Percentiles rank a stretch among this genome's conserved stretches.
Conservation (phyloP, 106 monocot species). For the Allium sativum region DNA sequence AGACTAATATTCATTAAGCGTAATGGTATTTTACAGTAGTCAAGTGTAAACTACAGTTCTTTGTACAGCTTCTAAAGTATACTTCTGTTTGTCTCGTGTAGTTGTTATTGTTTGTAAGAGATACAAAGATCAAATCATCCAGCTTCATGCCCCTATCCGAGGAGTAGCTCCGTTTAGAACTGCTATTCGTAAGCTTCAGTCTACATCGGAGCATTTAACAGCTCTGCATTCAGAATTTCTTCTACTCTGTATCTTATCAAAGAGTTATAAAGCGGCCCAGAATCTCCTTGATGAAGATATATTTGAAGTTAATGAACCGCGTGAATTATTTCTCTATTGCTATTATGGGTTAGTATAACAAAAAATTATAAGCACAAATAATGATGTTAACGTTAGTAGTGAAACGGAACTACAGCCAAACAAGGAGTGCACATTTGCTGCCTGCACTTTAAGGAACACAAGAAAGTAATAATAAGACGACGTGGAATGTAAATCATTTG, state of each 20-base stretch:
- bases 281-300: conserved; percentile 61
- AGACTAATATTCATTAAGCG: no score
- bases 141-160: conserved; percentile 50
- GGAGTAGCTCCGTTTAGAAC: conserved; percentile 73
- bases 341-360: conserved; percentile 78
- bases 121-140: conserved; percentile 77
- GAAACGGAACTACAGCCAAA: neutral
- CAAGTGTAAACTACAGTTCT: no score
- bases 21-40: no score
- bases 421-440: neutral
- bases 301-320: conserved; percentile 79
- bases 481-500: no score
- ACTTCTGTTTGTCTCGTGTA: conserved; percentile 12
- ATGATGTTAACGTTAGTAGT: neutral
- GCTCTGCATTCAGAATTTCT: conserved; percentile 84
- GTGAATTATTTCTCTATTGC: conserved; percentile 86
- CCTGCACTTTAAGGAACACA: neutral
- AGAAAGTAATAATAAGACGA: no score
- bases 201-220: conserved; percentile 70
- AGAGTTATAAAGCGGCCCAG: conserved; percentile 69
- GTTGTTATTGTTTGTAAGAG: conserved; percentile 77
- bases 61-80: neutral
- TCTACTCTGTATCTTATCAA: conserved; percentile 75
- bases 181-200: conserved; percentile 68
- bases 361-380: neutral